These are phyloP conservation scores for Straminergon stramineum DNA, from an alignment of 225 moss, liverwort and hornwort genomes.

Conservation along the genomic window DNA sequence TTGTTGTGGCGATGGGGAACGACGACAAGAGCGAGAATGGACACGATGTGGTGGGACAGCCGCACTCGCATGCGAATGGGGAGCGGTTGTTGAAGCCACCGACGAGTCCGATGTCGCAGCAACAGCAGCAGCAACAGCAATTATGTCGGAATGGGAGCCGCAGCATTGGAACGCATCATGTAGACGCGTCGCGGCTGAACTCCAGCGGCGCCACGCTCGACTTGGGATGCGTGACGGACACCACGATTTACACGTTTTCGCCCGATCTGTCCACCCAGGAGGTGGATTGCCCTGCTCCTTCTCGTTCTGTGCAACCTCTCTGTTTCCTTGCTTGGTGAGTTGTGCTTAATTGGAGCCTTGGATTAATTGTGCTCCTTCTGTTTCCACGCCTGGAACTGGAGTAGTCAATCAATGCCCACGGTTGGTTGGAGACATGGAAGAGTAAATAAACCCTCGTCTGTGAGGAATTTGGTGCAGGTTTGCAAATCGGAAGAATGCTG, in stretches of 20 bases:
- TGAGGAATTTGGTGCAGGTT: conserved; percentile 19
- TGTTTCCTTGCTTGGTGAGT: conserved; percentile 5
- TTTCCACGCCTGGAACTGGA: not conserved
- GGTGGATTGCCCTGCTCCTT: conserved; percentile 22
- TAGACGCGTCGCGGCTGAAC: conserved; percentile 13
- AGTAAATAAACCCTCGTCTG: not conserved
- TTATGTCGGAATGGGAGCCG: not conserved
- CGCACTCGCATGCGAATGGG: not conserved
- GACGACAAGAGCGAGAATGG: conserved; percentile 2
- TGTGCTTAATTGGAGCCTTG: not conserved
- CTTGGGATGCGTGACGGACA: not conserved
- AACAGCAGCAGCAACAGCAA: not conserved
- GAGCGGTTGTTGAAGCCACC: conserved; percentile 7
- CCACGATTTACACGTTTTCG: not conserved
- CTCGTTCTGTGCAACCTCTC: not conserved
- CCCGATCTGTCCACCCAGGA: conserved; percentile 19
- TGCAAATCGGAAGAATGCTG: not conserved
- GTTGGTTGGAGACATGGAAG: not conserved
- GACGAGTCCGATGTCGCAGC: not conserved
- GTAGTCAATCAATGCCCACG: not conserved
- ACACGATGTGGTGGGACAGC: not conserved
- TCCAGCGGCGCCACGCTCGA: conserved; percentile 11
- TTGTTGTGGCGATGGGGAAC: conserved; percentile 1
- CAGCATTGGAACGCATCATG: not conserved
- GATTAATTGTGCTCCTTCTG: not conserved